phyloP scores from a whole-genome alignment of 208 protist genomes.

The Acanthamoeba divionensis region DNA sequence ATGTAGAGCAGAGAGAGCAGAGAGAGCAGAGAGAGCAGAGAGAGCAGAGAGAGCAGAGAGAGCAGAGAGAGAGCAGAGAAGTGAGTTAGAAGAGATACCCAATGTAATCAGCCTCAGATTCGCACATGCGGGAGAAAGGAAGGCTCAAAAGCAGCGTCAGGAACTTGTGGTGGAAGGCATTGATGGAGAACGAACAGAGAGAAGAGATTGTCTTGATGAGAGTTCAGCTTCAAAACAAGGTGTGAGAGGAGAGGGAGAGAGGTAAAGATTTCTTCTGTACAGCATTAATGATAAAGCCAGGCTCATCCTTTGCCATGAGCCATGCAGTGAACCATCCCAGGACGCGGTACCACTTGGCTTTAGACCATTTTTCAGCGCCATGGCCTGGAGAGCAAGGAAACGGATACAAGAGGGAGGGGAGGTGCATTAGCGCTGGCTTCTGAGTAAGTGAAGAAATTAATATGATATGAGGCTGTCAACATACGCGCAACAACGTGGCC shows the following conservation, averaged over 20 bases:
- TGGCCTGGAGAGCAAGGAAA: conserved; percentile 15
- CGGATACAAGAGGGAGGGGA: too few species aligned
- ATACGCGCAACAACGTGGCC: conserved; percentile 36
- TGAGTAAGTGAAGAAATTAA: background rate
- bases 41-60: background rate
- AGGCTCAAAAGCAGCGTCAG: conserved; percentile 26
- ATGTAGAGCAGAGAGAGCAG: background rate
- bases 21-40: background rate
- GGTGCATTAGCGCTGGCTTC: background rate
- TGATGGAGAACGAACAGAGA: background rate
- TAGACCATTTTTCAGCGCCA: conserved; percentile 32
- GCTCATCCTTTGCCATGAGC: conserved; percentile 1
- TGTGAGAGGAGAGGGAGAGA: background rate
- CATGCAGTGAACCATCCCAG: background rate
- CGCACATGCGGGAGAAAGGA: background rate
- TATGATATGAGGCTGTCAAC: background rate
- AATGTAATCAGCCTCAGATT: conserved; percentile 44
- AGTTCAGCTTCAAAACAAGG: background rate
- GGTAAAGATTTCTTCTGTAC: background rate
- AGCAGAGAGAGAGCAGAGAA: background rate
- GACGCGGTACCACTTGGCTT: background rate
- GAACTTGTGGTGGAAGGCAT: too few species aligned
- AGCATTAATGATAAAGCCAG: background rate
- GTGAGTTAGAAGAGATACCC: too few species aligned
- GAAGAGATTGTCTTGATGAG: background rate